Evolutionary conservation across 2,329 filamentous ascomycete genomes (phyloP).

Genomic region (Diaporthe caulivora): DNA sequence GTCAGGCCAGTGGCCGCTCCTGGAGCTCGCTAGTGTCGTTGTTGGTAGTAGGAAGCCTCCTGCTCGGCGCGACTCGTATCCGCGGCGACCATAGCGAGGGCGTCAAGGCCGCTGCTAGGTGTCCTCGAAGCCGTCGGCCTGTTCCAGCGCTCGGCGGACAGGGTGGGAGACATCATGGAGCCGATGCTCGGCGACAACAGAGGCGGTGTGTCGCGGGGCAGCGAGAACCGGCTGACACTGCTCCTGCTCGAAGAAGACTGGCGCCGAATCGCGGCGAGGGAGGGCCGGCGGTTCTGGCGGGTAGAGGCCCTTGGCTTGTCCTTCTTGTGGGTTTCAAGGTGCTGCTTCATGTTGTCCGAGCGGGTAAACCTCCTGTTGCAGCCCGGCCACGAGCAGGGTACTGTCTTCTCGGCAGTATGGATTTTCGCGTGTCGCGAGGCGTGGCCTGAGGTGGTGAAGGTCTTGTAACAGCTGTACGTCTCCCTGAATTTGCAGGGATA

Average conservation of each 20-base stretch:
- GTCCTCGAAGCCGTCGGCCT: conserved; percentile 57
- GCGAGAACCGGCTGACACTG: conserved; percentile 38
- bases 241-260: conserved; percentile 45
- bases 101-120: conserved; percentile 67
- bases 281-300: conserved; percentile 42
- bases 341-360: conserved; percentile 90
- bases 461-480: conserved; percentile 79
- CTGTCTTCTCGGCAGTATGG: conserved; percentile 84
- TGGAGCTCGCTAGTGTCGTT: background rate
- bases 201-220: conserved; percentile 48
- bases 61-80: conserved; percentile 56
- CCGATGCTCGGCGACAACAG: conserved; percentile 49
- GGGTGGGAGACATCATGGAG: conserved; percentile 60
- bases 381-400: conserved; percentile 74
- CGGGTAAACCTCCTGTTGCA: conserved; percentile 79
- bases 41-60: conserved; percentile 46
- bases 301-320: conserved; percentile 64
- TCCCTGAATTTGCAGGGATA: conserved; percentile 82
- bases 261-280: conserved; percentile 42
- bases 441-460: conserved; percentile 86
- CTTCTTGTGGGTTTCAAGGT: conserved; percentile 81
- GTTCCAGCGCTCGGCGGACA: conserved; percentile 59
- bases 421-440: conserved; percentile 89
- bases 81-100: conserved; percentile 67
- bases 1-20: background rate